Percentiles rank a stretch among this genome's conserved stretches.
Evolutionary conservation across 192 early-diverging fungal genomes (phyloP).

Genomic region (Backusella sp.): DNA sequence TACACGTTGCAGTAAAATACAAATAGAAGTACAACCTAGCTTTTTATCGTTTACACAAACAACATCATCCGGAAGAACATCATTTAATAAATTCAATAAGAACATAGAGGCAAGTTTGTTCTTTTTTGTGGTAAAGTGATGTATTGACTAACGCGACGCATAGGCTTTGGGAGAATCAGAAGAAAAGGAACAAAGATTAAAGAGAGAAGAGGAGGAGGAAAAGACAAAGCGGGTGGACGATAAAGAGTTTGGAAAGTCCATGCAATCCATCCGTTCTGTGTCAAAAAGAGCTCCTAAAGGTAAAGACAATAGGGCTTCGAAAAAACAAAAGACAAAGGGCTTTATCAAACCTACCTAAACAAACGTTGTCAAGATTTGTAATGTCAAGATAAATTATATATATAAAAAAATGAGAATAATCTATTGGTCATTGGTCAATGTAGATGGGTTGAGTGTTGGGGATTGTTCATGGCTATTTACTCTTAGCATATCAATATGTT

Average conservation of each 20-base stretch:
- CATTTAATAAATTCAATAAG: conserved; percentile 18
- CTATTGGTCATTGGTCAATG: too few relatives aligned
- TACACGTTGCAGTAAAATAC: not conserved
- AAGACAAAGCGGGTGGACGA: not conserved
- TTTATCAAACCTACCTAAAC: not conserved
- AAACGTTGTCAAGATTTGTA: not conserved
- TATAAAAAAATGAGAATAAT: too few relatives aligned
- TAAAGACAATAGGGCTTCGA: not conserved
- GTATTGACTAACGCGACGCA: too few relatives aligned
- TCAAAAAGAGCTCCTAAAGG: not conserved
- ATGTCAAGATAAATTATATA: not conserved
- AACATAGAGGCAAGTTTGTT: conserved; percentile 1
- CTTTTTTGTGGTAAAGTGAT: too few relatives aligned
- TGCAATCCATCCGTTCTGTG: not conserved
- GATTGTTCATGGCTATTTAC: too few relatives aligned
- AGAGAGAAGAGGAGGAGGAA: conserved; percentile 16
- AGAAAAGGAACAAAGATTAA: conserved; percentile 1
- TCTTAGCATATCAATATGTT: too few relatives aligned
- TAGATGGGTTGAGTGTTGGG: too few relatives aligned
- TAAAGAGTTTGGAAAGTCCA: not conserved
- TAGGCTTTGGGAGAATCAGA: not conserved
- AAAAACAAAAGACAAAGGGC: not conserved
- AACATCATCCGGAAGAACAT: conserved; percentile 11
- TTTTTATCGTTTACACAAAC: conserved; percentile 10
- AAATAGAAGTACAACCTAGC: conserved; percentile 17